phyloP scores from a whole-genome alignment of 768 basidiomycete species.

The Agrocybe chaxingu region DNA sequence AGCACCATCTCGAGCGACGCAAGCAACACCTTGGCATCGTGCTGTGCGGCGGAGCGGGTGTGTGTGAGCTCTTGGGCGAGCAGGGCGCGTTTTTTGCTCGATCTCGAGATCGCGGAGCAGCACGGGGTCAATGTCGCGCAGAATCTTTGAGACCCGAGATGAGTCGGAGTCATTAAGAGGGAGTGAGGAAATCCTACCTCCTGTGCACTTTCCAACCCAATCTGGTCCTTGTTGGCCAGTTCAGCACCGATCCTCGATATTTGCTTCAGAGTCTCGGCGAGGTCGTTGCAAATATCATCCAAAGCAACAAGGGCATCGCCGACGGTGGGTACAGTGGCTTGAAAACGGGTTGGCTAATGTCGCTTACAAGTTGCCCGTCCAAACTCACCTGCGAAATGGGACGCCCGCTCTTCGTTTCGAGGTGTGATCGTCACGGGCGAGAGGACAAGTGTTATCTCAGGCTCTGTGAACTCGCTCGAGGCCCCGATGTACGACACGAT shows the following conservation, averaged over 20 bases:
- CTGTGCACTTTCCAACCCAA: slow-evolving; percentile 65
- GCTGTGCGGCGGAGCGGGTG: slow-evolving; percentile 34
- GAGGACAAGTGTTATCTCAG: slow-evolving; percentile 68
- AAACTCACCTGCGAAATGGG: slow-evolving; percentile 54
- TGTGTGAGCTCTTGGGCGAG: slow-evolving; percentile 60
- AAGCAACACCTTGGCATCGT: slow-evolving; percentile 52
- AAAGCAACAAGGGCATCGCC: slow-evolving; percentile 72
- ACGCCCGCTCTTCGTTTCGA: slow-evolving; percentile 52
- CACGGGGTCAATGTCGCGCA: slow-evolving; percentile 45
- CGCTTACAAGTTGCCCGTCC: neutral
- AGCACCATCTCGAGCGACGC: slow-evolving; percentile 77
- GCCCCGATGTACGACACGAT: slow-evolving; percentile 66
- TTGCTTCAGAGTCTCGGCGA: slow-evolving; percentile 59
- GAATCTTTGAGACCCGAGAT: slow-evolving; percentile 34
- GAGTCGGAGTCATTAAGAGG: slow-evolving; percentile 1
- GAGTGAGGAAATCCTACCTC: slow-evolving; percentile 43
- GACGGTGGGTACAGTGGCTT: slow-evolving; percentile 74
- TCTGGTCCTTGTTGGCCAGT: slow-evolving; percentile 66
- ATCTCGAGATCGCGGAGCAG: slow-evolving; percentile 68
- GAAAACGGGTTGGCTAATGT: slow-evolving; percentile 1
- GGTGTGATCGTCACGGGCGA: slow-evolving; percentile 63
- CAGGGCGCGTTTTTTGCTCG: slow-evolving; percentile 63
- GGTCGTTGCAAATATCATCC: slow-evolving; percentile 56
- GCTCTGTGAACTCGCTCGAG: slow-evolving; percentile 76
- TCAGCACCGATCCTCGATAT: slow-evolving; percentile 68